Evolutionary conservation across 345 rosid genomes (phyloP), one percentile per base, ranked within the genome.

Genomic region (Rubroshorea leprosula): DNA sequence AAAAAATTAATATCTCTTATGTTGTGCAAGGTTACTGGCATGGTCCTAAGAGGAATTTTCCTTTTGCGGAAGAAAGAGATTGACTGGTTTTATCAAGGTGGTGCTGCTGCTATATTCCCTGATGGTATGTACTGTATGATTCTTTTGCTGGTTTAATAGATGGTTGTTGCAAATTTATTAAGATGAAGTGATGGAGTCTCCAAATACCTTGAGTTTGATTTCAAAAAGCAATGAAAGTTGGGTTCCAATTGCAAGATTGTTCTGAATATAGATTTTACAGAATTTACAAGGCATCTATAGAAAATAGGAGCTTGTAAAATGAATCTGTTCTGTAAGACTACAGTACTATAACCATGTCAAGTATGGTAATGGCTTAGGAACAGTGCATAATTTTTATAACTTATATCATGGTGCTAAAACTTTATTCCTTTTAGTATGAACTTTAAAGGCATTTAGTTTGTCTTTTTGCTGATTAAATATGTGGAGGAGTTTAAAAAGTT

Each of bases 31-130:
- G 95, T 92, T 62, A 83, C 91, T 60, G 94, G 97, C 60, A 54
- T 89, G 79, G 95, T 86, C 31, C 90, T 89, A 24, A 80, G 97
- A 72, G 98, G 97, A 27, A 89, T 92, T 48, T 89, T 92, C 76
- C 78, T 92, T 72, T 58, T 92, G 73, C 80, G 91, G 26, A 89
- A 86, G 79, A 89, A 92, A 74, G 97, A 92, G 84, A 83, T 92
- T 60, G 94, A 84, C 69, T 92, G 98, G 98, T 92, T 92, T 80
- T 92, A 92, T 19, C 85, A 86, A 60, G 96, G 98, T 66, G 94
- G 89, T 70, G 98, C 96, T 66, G 88, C 97, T 71, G 91, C 96
- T 68, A 84, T 92, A 65, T 89, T 43, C 64, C 98, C 97, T 57
- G 96, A 92, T 64, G 98, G 98, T 92, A 83, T 58, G 78, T 13